phyloP scores from a whole-genome alignment of 306 rosid genomes.

The Neltuma alba region DNA sequence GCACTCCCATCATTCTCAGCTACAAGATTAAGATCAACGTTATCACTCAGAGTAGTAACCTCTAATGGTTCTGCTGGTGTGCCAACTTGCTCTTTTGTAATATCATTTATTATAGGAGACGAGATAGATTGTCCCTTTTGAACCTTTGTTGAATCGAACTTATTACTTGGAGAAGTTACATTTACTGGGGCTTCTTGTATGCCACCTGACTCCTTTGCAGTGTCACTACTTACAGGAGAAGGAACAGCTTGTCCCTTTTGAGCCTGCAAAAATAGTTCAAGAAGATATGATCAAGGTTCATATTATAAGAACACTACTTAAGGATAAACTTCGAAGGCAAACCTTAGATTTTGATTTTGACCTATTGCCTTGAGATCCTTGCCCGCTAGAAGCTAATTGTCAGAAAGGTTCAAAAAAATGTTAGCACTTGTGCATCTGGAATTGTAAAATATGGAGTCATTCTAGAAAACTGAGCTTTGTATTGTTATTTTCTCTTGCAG shows the following conservation, averaged over 20 bases:
- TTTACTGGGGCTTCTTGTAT: constrained; percentile 40
- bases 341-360: constrained; percentile 74
- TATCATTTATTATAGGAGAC: constrained; percentile 40
- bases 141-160: constrained; percentile 35
- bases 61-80: constrained; percentile 40
- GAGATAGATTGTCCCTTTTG: constrained; percentile 40
- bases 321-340: constrained; percentile 23
- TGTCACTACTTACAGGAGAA: constrained; percentile 40
- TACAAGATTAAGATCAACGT: constrained; percentile 31
- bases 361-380: constrained; percentile 81
- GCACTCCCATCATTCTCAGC: constrained; percentile 51
- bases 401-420: constrained; percentile 31
- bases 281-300: constrained; percentile 29
- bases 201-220: constrained; percentile 48
- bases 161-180: constrained; percentile 48
- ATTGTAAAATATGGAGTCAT: neutral
- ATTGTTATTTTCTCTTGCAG: neutral
- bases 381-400: constrained; percentile 75
- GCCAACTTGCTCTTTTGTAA: constrained; percentile 49
- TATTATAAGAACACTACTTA: neutral
- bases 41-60: constrained; percentile 48
- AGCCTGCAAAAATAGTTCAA: constrained; percentile 52
- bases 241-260: constrained; percentile 49
- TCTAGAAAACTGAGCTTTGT: neutral
- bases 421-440: constrained; percentile 34